phyloP scores from a whole-genome alignment of 345 rosid genomes.

The Nephelium lappaceum region DNA sequence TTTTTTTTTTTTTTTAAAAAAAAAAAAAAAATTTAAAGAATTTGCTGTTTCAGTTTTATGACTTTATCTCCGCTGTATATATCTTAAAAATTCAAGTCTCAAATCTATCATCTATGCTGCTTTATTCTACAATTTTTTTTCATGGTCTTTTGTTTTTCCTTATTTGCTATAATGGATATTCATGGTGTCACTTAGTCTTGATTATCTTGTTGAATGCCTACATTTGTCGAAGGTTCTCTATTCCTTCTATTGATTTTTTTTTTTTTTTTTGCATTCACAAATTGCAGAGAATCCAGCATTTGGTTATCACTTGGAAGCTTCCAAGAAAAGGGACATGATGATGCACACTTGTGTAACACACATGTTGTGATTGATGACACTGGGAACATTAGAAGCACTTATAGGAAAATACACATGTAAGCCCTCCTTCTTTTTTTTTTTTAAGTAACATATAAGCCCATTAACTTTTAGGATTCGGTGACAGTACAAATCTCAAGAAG shows the following conservation, averaged over 20 bases:
- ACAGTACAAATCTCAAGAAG: neutral
- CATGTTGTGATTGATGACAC: constrained; percentile 80
- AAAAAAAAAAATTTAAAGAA: too few relatives aligned
- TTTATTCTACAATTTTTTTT: neutral
- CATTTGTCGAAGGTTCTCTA: neutral
- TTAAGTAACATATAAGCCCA: too few relatives aligned
- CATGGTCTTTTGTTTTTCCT: neutral
- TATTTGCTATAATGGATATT: neutral
- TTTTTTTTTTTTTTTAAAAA: too few relatives aligned
- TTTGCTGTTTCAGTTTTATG: neutral
- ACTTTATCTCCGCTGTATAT: neutral
- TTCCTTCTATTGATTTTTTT: constrained; percentile 4
- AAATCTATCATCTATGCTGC: neutral
- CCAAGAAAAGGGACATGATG: constrained; percentile 81
- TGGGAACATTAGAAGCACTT: constrained; percentile 71
- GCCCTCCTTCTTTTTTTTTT: constrained; percentile 3
- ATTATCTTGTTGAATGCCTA: constrained; percentile 1
- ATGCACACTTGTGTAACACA: constrained; percentile 68
- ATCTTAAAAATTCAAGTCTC: neutral
- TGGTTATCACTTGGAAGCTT: constrained; percentile 97
- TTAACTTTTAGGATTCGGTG: neutral
- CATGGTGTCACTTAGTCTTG: neutral
- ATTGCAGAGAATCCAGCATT: constrained; percentile 66
- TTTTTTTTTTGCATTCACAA: constrained; percentile 9
- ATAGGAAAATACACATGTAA: constrained; percentile 83